A percentile compares a stretch with the other conserved stretches of the same genome.
phyloP scores from a whole-genome alignment of 768 basidiomycete species.

The Suillus decipiens region DNA sequence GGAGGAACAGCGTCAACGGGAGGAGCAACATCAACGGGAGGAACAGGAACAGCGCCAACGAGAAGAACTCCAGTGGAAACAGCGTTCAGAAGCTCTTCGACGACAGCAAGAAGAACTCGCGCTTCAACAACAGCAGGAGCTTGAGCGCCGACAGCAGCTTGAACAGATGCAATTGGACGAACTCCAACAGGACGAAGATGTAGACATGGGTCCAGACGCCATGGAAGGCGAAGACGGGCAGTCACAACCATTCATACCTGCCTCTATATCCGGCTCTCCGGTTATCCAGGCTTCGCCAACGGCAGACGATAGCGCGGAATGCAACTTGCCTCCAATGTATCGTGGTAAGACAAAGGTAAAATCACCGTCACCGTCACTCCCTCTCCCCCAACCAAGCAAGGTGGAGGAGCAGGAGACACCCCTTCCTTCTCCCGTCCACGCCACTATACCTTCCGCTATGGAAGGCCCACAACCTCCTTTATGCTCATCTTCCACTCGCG shows the following conservation, averaged over 20 bases:
- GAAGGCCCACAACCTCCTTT: not conserved
- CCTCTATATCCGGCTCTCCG: not conserved
- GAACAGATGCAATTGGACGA: conserved; percentile 4
- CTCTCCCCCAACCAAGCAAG: not conserved
- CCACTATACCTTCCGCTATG: not conserved
- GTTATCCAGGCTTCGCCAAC: not conserved
- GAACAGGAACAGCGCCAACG: conserved; percentile 5
- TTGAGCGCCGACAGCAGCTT: conserved; percentile 6
- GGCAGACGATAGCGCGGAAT: not conserved
- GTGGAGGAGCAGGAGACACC: conserved; percentile 3
- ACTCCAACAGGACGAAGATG: conserved; percentile 16
- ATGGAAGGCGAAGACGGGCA: conserved; percentile 49
- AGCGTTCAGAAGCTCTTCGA: conserved; percentile 1
- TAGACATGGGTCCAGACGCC: conserved; percentile 29
- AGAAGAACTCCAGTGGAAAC: conserved; percentile 8
- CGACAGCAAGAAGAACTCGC: conserved; percentile 7
- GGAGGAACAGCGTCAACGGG: conserved; percentile 2
- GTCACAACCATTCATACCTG: not conserved
- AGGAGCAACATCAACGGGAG: not conserved
- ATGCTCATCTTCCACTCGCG: not conserved
- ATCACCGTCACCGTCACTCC: not conserved
- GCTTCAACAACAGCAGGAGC: conserved; percentile 3
- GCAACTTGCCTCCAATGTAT: conserved; percentile 5
- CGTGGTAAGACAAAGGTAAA: conserved; percentile 3
- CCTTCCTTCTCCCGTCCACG: conserved; percentile 1